Percentiles rank a stretch among this genome's conserved stretches.
These are phyloP conservation scores for Hymenoscyphus fructigenus DNA, from an alignment of 2,329 filamentous ascomycete genomes.

Conservation along the genomic window DNA sequence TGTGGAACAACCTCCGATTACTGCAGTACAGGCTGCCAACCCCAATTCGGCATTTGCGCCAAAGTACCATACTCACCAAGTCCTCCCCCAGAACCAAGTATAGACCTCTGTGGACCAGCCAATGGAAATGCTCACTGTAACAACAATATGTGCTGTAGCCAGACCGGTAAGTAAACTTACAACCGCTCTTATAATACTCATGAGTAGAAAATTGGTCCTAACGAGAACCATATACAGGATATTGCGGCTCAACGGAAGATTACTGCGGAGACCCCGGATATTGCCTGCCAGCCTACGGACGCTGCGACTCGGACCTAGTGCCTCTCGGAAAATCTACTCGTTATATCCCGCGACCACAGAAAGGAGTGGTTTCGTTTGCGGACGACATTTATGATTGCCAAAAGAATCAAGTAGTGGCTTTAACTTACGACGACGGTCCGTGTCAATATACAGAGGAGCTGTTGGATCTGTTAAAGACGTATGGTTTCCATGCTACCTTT, in stretches of 20 bases:
- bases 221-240: conserved; percentile 11
- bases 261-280: conserved; percentile 25
- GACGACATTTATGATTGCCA: conserved; percentile 56
- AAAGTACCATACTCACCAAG: neutral
- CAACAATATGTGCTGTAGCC: neutral
- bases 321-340: conserved; percentile 55
- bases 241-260: conserved; percentile 16
- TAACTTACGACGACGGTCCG: conserved; percentile 67
- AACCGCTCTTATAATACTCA: neutral
- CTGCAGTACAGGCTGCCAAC: conserved; percentile 20
- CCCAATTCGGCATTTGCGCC: conserved; percentile 11
- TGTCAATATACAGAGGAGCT: conserved; percentile 58
- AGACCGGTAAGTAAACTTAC: neutral
- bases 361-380: conserved; percentile 56
- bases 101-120: conserved; percentile 17
- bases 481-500: conserved; percentile 65
- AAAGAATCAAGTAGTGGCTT: conserved; percentile 56
- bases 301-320: conserved; percentile 57
- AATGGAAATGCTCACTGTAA: conserved; percentile 16
- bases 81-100: neutral
- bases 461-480: conserved; percentile 57
- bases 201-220: neutral
- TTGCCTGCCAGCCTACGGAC: conserved; percentile 23
- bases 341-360: conserved; percentile 45
- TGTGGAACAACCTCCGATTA: conserved; percentile 12